Evolutionary conservation across 208 protist species (phyloP).

Genomic region (Leishmania aethiopica): DNA sequence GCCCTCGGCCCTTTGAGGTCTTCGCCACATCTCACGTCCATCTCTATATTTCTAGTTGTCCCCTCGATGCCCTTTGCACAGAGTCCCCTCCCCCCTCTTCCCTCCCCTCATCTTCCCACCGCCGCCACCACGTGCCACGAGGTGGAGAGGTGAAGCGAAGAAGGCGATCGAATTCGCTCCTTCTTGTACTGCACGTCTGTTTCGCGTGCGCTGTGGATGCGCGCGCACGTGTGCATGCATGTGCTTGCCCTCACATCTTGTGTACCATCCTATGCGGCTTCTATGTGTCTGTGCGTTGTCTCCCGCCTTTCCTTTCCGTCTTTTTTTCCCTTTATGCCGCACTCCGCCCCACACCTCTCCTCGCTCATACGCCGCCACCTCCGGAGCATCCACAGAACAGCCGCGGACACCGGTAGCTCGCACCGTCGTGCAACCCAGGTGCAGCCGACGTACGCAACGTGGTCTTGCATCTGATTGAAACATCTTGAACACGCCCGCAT

Average conservation of each 20-base stretch:
- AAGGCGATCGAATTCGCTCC: background rate
- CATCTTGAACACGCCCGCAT: background rate
- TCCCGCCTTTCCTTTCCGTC: background rate
- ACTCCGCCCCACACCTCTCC: background rate
- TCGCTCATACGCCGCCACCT: background rate
- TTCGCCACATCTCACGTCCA: background rate
- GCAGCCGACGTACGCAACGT: background rate
- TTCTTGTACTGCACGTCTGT: background rate
- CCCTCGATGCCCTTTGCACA: background rate
- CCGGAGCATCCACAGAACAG: background rate
- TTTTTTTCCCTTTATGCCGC: background rate
- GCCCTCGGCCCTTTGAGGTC: background rate
- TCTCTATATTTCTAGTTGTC: background rate
- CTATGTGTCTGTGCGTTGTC: background rate
- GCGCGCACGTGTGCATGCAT: background rate
- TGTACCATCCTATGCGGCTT: background rate
- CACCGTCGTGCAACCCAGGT: background rate
- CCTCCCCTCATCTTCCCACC: background rate
- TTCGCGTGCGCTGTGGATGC: background rate
- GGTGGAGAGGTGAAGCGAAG: background rate
- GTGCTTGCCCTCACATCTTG: background rate
- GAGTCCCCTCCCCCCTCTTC: background rate
- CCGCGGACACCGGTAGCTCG: background rate
- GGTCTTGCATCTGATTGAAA: background rate
- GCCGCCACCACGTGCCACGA: background rate